Conservation (phyloP, 805 yeast genomes). For the Cyberlindnera euphorbiiphila region DNA sequence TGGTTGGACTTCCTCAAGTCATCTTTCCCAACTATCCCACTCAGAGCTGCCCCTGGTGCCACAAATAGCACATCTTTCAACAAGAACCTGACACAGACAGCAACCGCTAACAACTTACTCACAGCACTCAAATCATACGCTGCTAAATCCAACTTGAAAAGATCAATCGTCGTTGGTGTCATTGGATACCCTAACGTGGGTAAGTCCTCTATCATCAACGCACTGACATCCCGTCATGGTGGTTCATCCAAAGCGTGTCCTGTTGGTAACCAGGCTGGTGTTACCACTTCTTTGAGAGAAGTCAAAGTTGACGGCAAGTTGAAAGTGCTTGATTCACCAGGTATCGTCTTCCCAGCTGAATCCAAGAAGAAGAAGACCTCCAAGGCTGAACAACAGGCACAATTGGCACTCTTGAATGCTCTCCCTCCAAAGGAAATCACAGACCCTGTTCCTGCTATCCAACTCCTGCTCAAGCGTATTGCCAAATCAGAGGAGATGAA, state of each 20-base stretch:
- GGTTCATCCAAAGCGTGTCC: constrained; percentile 80
- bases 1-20: constrained; percentile 81
- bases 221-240: constrained; percentile 78
- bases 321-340: constrained; percentile 91
- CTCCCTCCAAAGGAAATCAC: constrained; percentile 79
- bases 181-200: constrained; percentile 98
- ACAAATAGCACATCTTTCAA: constrained; percentile 65
- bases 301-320: constrained; percentile 89
- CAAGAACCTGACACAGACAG: constrained; percentile 65
- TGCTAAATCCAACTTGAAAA: constrained; percentile 73
- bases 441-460: constrained; percentile 83
- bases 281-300: constrained; percentile 87
- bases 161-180: constrained; percentile 90
- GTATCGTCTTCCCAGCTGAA: constrained; percentile 88
- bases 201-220: constrained; percentile 89
- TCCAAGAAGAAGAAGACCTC: constrained; percentile 46
- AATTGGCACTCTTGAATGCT: constrained; percentile 82
- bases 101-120: constrained; percentile 70
- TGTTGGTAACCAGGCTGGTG: constrained; percentile 97
- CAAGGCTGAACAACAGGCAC: constrained; percentile 75
- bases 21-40: constrained; percentile 88
- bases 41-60: constrained; percentile 76
- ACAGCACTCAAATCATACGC: constrained; percentile 85
- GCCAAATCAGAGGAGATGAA: constrained; percentile 75
- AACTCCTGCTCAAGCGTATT: constrained; percentile 69